Evolutionary conservation across 2,329 filamentous ascomycete species (phyloP).

Genomic region (Diaporthe ampelina): DNA sequence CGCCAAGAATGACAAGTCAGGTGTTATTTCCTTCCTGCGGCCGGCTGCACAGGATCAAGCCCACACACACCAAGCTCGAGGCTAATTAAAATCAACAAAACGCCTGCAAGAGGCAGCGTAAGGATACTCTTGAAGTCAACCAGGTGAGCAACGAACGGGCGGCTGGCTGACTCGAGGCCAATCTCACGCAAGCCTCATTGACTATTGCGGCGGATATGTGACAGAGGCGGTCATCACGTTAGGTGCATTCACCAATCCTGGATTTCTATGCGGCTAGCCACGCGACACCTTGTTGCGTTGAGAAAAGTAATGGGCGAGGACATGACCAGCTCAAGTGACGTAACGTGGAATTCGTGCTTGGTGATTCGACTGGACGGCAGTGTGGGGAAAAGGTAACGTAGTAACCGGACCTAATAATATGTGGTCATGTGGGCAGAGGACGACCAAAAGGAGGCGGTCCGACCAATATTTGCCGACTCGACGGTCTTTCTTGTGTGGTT

Average conservation of each 20-base stretch:
- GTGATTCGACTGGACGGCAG: not conserved
- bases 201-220: not conserved
- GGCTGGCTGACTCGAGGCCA: not conserved
- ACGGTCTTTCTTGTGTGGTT: not conserved
- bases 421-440: not conserved
- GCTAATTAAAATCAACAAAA: not conserved
- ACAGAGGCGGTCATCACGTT: not conserved
- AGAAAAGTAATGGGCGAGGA: not conserved
- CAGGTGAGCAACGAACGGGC: not conserved
- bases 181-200: not conserved
- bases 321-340: conserved; percentile 28
- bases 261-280: not conserved
- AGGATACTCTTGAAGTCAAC: too few species aligned
- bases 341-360: conserved; percentile 2
- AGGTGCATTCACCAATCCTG: too few species aligned
- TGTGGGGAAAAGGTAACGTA: conserved; percentile 28
- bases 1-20: conserved; percentile 17
- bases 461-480: not conserved
- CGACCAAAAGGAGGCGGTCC: not conserved
- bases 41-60: not conserved
- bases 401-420: not conserved
- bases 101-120: not conserved
- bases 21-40: not conserved
- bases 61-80: not conserved
- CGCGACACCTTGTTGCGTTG: not conserved